Percentiles rank a stretch among this genome's conserved stretches.
Conservation (phyloP, 768 basidiomycete species). For the Dioszegia hungarica region DNA sequence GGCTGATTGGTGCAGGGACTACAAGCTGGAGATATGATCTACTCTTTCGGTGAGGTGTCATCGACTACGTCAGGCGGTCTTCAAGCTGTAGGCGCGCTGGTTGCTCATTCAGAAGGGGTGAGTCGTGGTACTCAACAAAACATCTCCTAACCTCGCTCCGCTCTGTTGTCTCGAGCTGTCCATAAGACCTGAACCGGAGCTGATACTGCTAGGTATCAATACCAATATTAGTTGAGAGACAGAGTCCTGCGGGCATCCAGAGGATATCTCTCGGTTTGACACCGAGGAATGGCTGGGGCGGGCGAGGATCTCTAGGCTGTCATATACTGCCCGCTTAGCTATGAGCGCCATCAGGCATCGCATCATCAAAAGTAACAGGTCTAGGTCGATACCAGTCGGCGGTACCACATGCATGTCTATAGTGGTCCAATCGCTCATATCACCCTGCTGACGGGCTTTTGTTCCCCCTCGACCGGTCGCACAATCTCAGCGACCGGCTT, state of each 20-base stretch:
- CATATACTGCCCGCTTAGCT: constrained; percentile 45
- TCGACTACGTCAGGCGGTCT: constrained; percentile 65
- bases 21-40: constrained; percentile 22
- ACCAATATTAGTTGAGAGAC: constrained; percentile 19
- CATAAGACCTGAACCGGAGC: not conserved
- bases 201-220: constrained; percentile 9
- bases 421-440: not conserved
- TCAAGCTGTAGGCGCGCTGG: constrained; percentile 67
- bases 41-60: constrained; percentile 55
- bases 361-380: no score
- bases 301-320: constrained; percentile 74
- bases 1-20: constrained; percentile 14
- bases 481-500: constrained; percentile 46
- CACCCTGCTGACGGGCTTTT: constrained; percentile 1
- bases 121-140: no score
- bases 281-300: constrained; percentile 77
- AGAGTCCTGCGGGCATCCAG: not conserved
- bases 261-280: constrained; percentile 57
- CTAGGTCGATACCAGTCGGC: no score
- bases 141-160: no score
- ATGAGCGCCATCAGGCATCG: not conserved
- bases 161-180: no score
- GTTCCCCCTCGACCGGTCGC: constrained; percentile 10
- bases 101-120: constrained; percentile 73
- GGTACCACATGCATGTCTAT: not conserved